phyloP scores from a whole-genome alignment of 306 rosid species.

The Lathyrus aphaca region DNA sequence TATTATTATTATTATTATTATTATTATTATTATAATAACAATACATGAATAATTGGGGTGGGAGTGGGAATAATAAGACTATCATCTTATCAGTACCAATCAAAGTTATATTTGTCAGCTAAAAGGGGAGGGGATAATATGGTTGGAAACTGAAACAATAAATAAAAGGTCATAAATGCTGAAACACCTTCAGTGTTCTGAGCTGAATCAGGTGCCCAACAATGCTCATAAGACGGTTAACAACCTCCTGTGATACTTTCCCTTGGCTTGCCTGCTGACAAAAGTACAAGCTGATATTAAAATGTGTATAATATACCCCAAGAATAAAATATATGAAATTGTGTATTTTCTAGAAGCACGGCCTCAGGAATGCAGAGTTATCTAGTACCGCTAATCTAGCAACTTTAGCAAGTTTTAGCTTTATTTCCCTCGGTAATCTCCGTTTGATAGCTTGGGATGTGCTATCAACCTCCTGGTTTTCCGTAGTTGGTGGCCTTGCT shows the following conservation, averaged over 20 bases:
- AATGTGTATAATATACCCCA: conserved; percentile 22
- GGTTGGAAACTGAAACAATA: conserved; percentile 26
- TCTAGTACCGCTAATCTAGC: conserved; percentile 89
- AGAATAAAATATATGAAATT: conserved; percentile 9
- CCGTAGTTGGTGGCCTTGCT: conserved; percentile 93
- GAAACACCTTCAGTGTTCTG: conserved; percentile 87
- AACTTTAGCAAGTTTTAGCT: conserved; percentile 95
- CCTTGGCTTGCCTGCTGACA: conserved; percentile 94
- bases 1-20: no score
- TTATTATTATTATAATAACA: no score
- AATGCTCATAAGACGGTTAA: conserved; percentile 86
- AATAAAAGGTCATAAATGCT: conserved; percentile 23
- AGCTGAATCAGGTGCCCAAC: conserved; percentile 96
- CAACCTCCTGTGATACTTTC: conserved; percentile 78
- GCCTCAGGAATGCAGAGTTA: conserved; percentile 30
- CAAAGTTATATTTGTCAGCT: conserved; percentile 8
- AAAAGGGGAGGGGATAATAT: background rate
- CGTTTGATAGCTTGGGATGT: conserved; percentile 81
- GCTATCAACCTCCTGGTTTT: conserved; percentile 80
- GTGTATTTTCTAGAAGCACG: conserved; percentile 26
- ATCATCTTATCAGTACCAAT: conserved; percentile 1
- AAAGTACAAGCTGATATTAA: conserved; percentile 33
- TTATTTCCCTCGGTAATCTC: conserved; percentile 95
- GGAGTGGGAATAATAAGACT: background rate
- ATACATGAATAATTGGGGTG: background rate